Evolutionary conservation across 768 basidiomycete genomes (phyloP).

Genomic region (Cyathus striatus): DNA sequence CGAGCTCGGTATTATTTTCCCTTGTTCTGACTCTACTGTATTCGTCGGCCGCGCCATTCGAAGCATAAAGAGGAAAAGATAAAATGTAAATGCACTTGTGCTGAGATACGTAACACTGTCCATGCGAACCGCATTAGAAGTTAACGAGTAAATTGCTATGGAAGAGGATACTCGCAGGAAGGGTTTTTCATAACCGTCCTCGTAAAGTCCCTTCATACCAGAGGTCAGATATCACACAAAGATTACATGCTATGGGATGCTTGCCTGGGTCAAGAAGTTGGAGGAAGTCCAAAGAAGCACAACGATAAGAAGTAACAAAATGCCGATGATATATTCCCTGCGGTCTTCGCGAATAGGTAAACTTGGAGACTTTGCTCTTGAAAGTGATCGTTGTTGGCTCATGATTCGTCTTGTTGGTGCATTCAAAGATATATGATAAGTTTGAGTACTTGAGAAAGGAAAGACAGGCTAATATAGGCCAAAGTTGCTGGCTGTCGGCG

Average conservation of each 20-base stretch:
- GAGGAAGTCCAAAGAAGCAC: conserved; percentile 86
- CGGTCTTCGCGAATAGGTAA: conserved; percentile 9
- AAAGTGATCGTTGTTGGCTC: neutral
- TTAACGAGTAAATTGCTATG: neutral
- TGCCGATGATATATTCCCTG: conserved; percentile 47
- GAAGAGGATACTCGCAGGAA: conserved; percentile 57
- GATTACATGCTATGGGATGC: conserved; percentile 14
- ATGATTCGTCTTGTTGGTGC: neutral
- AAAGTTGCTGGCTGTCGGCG: too few species aligned
- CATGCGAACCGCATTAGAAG: neutral
- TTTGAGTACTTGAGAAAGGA: too few species aligned
- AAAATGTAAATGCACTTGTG: conserved; percentile 73
- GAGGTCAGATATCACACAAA: neutral
- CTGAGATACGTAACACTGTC: conserved; percentile 70
- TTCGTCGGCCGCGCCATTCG: conserved; percentile 13
- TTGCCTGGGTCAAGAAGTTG: conserved; percentile 83
- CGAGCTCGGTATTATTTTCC: conserved; percentile 7
- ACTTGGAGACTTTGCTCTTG: neutral
- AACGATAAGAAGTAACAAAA: conserved; percentile 66
- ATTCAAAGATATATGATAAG: neutral
- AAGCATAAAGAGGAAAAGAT: conserved; percentile 23
- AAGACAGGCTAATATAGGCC: too few species aligned
- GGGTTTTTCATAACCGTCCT: conserved; percentile 78
- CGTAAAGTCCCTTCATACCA: conserved; percentile 38
- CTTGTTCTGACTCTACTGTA: conserved; percentile 17